Evolutionary conservation across 1,284 basidiomycete species (phyloP), one percentile per base, ranked within the genome.

Genomic region (Psilocybe mexicana): DNA sequence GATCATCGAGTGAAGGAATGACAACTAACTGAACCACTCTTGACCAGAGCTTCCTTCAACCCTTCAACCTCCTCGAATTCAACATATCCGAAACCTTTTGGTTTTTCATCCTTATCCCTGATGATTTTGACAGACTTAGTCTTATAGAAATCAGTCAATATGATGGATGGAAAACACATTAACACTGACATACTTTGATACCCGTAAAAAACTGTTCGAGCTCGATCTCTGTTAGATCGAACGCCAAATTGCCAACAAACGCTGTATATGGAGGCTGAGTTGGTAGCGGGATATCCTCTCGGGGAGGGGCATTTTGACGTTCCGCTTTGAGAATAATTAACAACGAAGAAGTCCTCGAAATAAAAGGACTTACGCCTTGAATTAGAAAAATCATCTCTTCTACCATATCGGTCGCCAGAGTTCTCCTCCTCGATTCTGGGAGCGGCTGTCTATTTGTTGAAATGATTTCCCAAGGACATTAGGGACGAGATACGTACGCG

Each of bases 81-180:
- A 63, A 98, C 88, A 71, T 99, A 99, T 35, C 96, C 97, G 75
- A 98, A 99, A 1, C 97, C 97, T 74, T 98, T 98, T 35, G 94
- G 92, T 72, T 94, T 94, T 55, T 96, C 94, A 51, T 91, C 89
- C 57, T 87, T 84, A 68, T 96, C 95, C 67, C 84, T 90, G 72
- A 99, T 96, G 63, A 99, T 90, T 78, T 98, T 95, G 63, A 95
- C 85, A 25, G 88, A 89, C 71, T 92, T 90, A 61, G 88, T 82
- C 88, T 93, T 65, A 10, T 57, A 56, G 60, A 26, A 12, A 42
- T 58, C 48, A 33, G 38, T 54, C 14, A 44, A 38, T 49, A 43
- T 30, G 36, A 5, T 40, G 28, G 30, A 33, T 11, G 43, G 55
- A 25, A n/a, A n/a, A 44, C 53, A 61, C 56, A 42, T 23, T 38